Base-by-base conservation (phyloP, 352 stramenopile genomes). In the Globisporangium iwayamae region DNA sequence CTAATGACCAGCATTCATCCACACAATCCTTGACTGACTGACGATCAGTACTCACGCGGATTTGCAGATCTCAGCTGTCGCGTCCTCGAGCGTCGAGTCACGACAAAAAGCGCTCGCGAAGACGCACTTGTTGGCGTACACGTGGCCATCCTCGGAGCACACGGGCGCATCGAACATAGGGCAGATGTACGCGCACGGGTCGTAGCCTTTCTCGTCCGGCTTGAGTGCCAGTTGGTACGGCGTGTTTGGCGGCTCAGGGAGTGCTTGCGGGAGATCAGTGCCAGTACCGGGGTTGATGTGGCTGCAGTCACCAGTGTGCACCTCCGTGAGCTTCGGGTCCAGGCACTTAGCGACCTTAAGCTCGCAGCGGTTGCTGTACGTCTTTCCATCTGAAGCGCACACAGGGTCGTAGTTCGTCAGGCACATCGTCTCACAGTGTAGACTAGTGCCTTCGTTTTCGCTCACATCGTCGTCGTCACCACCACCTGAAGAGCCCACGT, bases 51-150 rank as follows among this genome's bases (percentile, higher is more conserved):
- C 51, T 57, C 51, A 45, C 16, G 7, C 43, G 43, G 5, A 28
- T n/a, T 28, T 34, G 46, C 62, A 67, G 39, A 62, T 22, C 43
- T 56, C 36, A 14, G 38, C 63, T 6, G 22, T 59, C n/a, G 63
- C 55, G 20, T 57, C 38, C 11, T 30, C 8, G 2, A 63, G 38
- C 11, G 25, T 59, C 38, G 66, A n/a, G 53, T 71, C 60, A 16
- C 54, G 66, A 7, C 66, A 71, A 4, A 36, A 32, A 8, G 46
- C 45, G n/a, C 56, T 67, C 36, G 36, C 30, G 55, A 39, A 68
- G 22, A 64, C 55, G 55, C 66, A 71, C 20, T 36, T 16, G 45
- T 71, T 75, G 11, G 30, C 34, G 66, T 75, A 75, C 20, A 69
- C 62, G 36, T 70, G 43, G 36, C 57, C 57, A 43, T 68, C 66